A percentile compares a stretch with the other conserved stretches of the same genome.
Evolutionary conservation across 2,329 filamentous ascomycete species (phyloP).

Genomic region (Polytolypa hystricis): DNA sequence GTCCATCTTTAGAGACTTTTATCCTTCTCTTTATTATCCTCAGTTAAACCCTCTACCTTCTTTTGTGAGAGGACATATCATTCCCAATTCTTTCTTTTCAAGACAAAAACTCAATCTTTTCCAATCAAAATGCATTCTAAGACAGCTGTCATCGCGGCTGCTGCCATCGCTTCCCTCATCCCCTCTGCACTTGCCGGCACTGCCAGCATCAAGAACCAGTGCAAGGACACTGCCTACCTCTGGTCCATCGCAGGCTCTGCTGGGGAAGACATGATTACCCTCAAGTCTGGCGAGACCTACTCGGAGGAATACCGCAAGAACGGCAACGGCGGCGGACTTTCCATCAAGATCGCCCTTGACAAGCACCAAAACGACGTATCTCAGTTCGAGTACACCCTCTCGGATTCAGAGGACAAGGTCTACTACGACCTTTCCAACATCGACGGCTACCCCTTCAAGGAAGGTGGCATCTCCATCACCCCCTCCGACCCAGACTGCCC

Average conservation of each 20-base stretch:
- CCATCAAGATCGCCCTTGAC: constrained; percentile 30
- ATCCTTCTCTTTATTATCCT: not conserved
- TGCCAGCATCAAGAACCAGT: constrained; percentile 30
- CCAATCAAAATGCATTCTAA: constrained; percentile 25
- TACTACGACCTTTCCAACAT: constrained; percentile 33
- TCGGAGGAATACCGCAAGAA: constrained; percentile 24
- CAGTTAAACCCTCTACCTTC: not conserved
- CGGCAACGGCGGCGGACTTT: constrained; percentile 30
- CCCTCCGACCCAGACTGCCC: constrained; percentile 22
- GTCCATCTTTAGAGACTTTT: too few species aligned
- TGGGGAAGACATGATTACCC: constrained; percentile 23
- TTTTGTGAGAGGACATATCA: constrained; percentile 1
- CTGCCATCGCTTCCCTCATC: constrained; percentile 22
- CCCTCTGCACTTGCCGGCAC: constrained; percentile 18
- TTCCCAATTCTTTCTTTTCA: constrained; percentile 1
- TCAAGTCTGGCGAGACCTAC: constrained; percentile 26
- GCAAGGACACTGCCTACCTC: constrained; percentile 26
- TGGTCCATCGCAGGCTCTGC: constrained; percentile 29
- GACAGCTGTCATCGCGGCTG: constrained; percentile 22
- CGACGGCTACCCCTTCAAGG: constrained; percentile 24
- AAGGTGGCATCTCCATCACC: constrained; percentile 26
- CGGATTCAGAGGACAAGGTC: constrained; percentile 19
- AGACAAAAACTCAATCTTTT: not conserved
- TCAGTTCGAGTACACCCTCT: constrained; percentile 33
- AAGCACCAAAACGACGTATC: constrained; percentile 25